These are phyloP conservation scores for Baffinella frigidus DNA, from an alignment of 208 protist genomes.

Conservation along the genomic window DNA sequence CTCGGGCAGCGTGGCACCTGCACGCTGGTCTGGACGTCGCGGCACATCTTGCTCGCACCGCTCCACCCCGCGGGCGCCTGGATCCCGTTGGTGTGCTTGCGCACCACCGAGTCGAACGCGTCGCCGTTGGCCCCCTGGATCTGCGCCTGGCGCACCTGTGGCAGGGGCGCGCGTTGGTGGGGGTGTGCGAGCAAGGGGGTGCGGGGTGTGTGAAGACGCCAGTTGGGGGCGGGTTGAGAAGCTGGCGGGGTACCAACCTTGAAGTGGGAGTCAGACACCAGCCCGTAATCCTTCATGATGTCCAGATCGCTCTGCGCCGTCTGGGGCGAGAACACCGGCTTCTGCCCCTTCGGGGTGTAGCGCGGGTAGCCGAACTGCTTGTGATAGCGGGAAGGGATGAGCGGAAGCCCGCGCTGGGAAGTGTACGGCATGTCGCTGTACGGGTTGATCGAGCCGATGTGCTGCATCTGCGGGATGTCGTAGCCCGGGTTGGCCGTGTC, in stretches of 20 bases:
- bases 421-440: slow-evolving; percentile 16
- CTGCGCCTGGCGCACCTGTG: no score
- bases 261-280: no score
- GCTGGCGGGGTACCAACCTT: no score
- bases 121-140: no score
- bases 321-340: slow-evolving; percentile 12
- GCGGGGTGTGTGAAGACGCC: no score
- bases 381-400: not conserved
- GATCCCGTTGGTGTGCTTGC: no score
- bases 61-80: no score
- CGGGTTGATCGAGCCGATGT: slow-evolving; percentile 24
- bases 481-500: not conserved
- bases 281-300: slow-evolving; percentile 25
- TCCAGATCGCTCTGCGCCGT: not conserved
- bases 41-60: not conserved
- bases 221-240: no score
- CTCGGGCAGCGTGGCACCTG: no score
- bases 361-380: not conserved
- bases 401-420: slow-evolving; percentile 8
- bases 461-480: not conserved
- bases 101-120: no score
- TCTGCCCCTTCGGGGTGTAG: not conserved
- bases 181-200: no score
- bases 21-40: not conserved
- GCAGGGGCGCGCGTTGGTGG: no score